Evolutionary conservation across 23 red algal genomes (phyloP), one percentile per base, ranked within the genome.

Genomic region (Agarophyton chilense): DNA sequence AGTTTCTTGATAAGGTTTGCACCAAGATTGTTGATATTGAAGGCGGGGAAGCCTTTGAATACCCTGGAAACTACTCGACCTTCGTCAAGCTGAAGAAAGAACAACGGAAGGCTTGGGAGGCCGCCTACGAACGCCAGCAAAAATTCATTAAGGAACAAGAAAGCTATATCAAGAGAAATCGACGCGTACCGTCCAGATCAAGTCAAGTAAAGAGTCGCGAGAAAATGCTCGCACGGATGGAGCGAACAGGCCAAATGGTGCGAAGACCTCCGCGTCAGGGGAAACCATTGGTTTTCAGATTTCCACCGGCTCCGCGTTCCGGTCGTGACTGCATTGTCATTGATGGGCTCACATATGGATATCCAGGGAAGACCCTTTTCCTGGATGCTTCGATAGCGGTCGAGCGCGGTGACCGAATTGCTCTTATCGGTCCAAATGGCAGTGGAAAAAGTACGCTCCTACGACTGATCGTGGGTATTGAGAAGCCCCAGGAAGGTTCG

Each of bases 1-100:
- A 95, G 52, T 98, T 98, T 54, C 77, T 98, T 2, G 97, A 98
- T 46, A 90, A 89, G 10, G 87, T 98, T 0, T 95, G 93, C 75
- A 98, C 87, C 78, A 98, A 93, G 65, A 95, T 98, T 83, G 93
- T 98, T 1, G 93, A 98, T 39, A 91, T 96, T 63, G 97, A 98
- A 71, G 81, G 79, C 25, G 97, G 97, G 18, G 92, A 95, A 72
- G 90, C 92, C 32, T 92, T 93, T 81, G 86, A 95, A 58, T 98
- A 92, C 82, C 70, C 74, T 36, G 97, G 97, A 41, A 98, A 98
- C 90, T 98, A 98, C 86, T 83, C 88, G 25, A 83, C 78, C 0
- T 98, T 88, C 62, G 78, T 98, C 46, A 86, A 79, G 42, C 90
- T 92, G 24, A 98, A 95, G 78, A 64, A 51, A 43, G 90, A 95